Evolutionary conservation across 306 rosid genomes (phyloP).

Genomic region (Morella rubra): DNA sequence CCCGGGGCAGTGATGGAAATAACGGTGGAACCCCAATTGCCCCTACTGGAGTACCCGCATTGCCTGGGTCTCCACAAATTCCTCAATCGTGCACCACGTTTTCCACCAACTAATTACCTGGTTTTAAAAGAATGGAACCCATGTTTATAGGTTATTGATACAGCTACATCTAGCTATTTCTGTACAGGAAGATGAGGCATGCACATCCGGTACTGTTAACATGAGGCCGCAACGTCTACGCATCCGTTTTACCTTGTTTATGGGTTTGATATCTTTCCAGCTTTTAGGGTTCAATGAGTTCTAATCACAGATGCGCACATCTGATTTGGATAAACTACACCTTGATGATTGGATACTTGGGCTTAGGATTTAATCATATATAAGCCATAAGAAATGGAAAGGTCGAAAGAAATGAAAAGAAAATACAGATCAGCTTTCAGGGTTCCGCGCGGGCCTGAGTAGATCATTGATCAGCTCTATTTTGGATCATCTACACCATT

Average conservation of each 20-base stretch:
- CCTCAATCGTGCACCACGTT: constrained; percentile 54
- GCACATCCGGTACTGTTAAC: not conserved
- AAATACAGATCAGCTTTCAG: too few relatives aligned
- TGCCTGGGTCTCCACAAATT: constrained; percentile 40
- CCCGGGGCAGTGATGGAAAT: constrained; percentile 4
- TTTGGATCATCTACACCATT: too few relatives aligned
- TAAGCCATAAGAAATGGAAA: too few relatives aligned
- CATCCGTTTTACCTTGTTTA: too few relatives aligned
- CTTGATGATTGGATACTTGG: too few relatives aligned
- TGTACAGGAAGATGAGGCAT: constrained; percentile 20
- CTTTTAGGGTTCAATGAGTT: not conserved
- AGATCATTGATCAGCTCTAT: too few relatives aligned
- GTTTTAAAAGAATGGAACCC: not conserved
- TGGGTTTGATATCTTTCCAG: not conserved
- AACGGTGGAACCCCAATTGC: constrained; percentile 1
- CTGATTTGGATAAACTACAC: not conserved
- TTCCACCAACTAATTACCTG: constrained; percentile 35
- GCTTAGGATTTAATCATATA: too few relatives aligned
- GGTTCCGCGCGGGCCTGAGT: too few relatives aligned
- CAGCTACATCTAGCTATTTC: not conserved
- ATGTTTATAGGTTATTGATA: not conserved
- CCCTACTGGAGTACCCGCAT: not conserved
- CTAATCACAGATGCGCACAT: not conserved
- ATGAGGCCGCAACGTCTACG: not conserved
- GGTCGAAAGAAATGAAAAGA: too few relatives aligned